Base-by-base conservation (phyloP, 75 land plant species). In the Picea glauca region DNA sequence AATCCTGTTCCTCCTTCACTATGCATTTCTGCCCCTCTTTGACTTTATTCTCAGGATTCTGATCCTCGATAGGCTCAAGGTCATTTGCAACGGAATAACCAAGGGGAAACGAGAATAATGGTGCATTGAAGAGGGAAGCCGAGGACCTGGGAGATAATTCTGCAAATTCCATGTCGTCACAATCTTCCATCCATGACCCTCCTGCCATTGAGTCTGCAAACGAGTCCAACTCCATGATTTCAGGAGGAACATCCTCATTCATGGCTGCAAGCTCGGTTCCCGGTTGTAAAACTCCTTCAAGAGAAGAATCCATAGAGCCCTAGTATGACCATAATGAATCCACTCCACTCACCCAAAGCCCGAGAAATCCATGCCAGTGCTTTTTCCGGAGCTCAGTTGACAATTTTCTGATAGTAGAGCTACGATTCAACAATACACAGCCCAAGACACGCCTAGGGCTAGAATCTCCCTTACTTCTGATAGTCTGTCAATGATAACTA, bases 111-210 rank as follows among this genome's bases (percentile, higher is more conserved):
- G 74, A 1, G 56, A n/a, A 70, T 3, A 70, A 8, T 8, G 74
- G 56, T 43, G 13, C 12, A 8, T 70, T 70, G 56, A 70, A 70
- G 18, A 70, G 43, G 43, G 74, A n/a, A 38, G 56, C 74, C 5
- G 74, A 40, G 23, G 73, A 40, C 23, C 35, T 70, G 11, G 74
- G 74, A 2, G 74, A 70, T 56, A 70, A 43, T 40, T 70, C 74
- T 70, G 74, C 21, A 43, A 70, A 70, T 40, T 70, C 74, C 74
- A 70, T 43, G 1, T 70, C 74, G 3, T 12, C 74, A 11, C 56
- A 70, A 20, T 40, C 54, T 43, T 70, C 54, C 56, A 20, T 70
- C 74, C 74, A 70, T 70, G 74, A 20, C 56, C 26, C 74, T 20
- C 33, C 74, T n/a, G 74, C 23, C 54, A 35, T n/a, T 17, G 74